Evolutionary conservation across 2,329 filamentous ascomycete genomes (phyloP).

Genomic region (Tolypocladium album): DNA sequence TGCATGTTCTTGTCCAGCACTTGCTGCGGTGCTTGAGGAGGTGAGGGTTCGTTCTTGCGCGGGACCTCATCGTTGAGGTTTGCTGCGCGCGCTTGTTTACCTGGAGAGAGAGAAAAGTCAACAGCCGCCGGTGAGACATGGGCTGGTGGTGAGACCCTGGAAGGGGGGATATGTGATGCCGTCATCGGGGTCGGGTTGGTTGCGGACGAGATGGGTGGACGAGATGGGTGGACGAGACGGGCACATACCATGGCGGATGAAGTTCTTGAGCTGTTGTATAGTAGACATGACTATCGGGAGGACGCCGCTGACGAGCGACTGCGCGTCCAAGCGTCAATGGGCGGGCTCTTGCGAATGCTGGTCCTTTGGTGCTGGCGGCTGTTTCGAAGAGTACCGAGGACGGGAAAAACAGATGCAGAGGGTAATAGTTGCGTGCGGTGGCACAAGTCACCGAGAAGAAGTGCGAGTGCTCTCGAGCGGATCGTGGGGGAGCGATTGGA

Average conservation of each 20-base stretch:
- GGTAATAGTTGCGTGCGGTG: neutral
- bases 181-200: slow-evolving; percentile 1
- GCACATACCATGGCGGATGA: slow-evolving; percentile 74
- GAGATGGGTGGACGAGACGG: neutral
- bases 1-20: slow-evolving; percentile 39
- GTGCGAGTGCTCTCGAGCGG: neutral
- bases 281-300: slow-evolving; percentile 42
- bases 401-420: neutral
- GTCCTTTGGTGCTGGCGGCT: neutral
- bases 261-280: slow-evolving; percentile 96
- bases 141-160: neutral
- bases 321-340: neutral
- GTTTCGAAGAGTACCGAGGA: neutral
- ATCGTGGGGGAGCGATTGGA: neutral
- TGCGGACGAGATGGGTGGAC: neutral
- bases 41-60: slow-evolving; percentile 40
- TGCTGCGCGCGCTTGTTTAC: slow-evolving; percentile 77
- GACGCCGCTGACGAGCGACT: slow-evolving; percentile 9
- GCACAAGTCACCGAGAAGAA: neutral
- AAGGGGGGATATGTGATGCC: neutral
- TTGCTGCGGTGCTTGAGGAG: slow-evolving; percentile 44
- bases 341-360: neutral
- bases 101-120: slow-evolving; percentile 20
- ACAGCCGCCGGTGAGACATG: neutral
- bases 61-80: slow-evolving; percentile 38